Evolutionary conservation across 208 protist genomes (phyloP).

Genomic region (Herpetomonas muscarum): DNA sequence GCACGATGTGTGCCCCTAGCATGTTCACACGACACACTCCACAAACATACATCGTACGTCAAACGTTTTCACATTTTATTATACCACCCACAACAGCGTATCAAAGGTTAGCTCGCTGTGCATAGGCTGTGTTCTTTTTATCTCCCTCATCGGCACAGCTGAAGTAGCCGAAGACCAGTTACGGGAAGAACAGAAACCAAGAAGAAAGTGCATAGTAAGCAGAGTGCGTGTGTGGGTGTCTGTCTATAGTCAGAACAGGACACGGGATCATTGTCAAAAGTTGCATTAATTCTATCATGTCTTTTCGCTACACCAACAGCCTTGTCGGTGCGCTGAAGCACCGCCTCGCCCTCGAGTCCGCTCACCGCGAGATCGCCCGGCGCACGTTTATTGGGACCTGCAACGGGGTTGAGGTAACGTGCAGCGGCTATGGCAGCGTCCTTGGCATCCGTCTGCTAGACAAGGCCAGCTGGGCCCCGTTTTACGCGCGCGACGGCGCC

Average conservation of each 20-base stretch:
- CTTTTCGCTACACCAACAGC: constrained; percentile 87
- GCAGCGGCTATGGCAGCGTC: constrained; percentile 69
- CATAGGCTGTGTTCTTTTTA: no score
- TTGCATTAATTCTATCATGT: constrained; percentile 34
- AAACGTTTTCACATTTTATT: no score
- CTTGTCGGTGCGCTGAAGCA: constrained; percentile 77
- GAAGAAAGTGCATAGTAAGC: background rate
- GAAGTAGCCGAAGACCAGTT: background rate
- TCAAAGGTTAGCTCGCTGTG: no score
- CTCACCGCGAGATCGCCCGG: constrained; percentile 52
- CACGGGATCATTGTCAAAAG: background rate
- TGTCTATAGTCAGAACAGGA: background rate
- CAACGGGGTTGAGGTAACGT: constrained; percentile 73
- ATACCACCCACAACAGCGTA: no score
- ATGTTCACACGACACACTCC: no score
- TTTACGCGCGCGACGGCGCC: constrained; percentile 32
- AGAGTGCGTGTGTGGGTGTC: background rate
- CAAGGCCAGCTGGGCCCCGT: constrained; percentile 45
- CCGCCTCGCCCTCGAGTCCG: constrained; percentile 65
- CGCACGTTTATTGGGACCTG: constrained; percentile 63
- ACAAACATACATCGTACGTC: no score
- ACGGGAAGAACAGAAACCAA: background rate
- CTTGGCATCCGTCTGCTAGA: constrained; percentile 49
- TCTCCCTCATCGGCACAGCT: background rate
- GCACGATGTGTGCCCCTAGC: no score